Conservation (phyloP, 2,329 filamentous ascomycete species). For the Aspergillus nomiae region DNA sequence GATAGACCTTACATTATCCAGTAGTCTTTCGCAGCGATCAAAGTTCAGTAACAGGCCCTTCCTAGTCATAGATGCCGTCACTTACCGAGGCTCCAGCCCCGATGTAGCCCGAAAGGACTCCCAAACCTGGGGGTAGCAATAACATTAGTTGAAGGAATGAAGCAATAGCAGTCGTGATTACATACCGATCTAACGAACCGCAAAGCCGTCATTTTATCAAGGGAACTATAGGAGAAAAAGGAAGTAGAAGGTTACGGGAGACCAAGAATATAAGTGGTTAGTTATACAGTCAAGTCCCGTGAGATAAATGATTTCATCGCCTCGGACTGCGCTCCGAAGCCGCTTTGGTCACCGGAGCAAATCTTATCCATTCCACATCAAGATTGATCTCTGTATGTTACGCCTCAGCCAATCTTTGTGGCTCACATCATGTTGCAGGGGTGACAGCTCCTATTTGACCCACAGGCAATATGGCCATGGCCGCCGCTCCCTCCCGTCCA, state of each 20-base stretch:
- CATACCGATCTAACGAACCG: slow-evolving; percentile 67
- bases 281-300: slow-evolving; percentile 10
- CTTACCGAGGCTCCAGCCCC: slow-evolving; percentile 83
- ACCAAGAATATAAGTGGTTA: background rate
- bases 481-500: slow-evolving; percentile 59
- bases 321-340: slow-evolving; percentile 32
- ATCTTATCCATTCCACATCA: slow-evolving; percentile 16
- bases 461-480: slow-evolving; percentile 56
- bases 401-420: slow-evolving; percentile 7
- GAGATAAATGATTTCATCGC: slow-evolving; percentile 19
- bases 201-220: slow-evolving; percentile 52
- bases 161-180: slow-evolving; percentile 3
- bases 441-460: slow-evolving; percentile 19
- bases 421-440: slow-evolving; percentile 29
- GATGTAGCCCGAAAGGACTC: slow-evolving; percentile 84
- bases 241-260: background rate
- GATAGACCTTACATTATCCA: slow-evolving; percentile 43
- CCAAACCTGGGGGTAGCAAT: slow-evolving; percentile 63
- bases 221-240: background rate
- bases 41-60: background rate
- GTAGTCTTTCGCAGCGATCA: slow-evolving; percentile 20
- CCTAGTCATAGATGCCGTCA: slow-evolving; percentile 4
- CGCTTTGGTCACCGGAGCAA: slow-evolving; percentile 31
- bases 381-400: background rate
- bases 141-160: background rate